Conservation (phyloP, 805 yeast genomes). For the Candida tallmaniae region DNA sequence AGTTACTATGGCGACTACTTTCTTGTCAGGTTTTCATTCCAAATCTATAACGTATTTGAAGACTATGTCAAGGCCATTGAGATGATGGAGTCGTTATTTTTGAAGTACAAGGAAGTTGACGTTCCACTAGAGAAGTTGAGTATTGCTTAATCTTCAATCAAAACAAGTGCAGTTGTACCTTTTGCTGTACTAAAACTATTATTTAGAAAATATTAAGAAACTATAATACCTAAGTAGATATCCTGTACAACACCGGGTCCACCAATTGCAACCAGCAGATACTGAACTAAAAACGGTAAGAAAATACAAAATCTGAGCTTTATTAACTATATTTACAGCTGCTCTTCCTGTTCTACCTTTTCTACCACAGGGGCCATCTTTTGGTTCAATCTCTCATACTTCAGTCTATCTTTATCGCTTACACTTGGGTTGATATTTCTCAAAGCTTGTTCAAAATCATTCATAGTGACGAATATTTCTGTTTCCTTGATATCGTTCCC, state of each 20-base stretch:
- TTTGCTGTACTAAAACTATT: no score
- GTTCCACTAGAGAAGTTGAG: no score
- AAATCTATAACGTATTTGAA: constrained; percentile 52
- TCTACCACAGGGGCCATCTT: constrained; percentile 43
- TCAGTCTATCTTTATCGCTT: constrained; percentile 73
- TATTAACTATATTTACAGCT: no score
- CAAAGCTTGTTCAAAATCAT: constrained; percentile 71
- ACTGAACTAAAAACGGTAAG: no score
- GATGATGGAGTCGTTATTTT: constrained; percentile 26
- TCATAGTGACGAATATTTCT: constrained; percentile 50
- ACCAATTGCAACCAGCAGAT: no score
- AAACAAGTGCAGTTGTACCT: no score
- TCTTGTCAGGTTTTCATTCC: constrained; percentile 50
- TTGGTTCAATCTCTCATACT: constrained; percentile 70
- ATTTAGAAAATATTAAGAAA: no score
- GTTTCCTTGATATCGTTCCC: constrained; percentile 17
- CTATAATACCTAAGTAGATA: no score
- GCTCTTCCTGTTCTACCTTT: constrained; percentile 1
- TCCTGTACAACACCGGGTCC: no score
- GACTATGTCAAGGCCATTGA: constrained; percentile 50
- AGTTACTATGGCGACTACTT: constrained; percentile 14
- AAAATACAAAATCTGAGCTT: no score
- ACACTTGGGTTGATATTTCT: constrained; percentile 83
- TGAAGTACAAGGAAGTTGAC: no score
- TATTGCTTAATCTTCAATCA: no score